Conservation (phyloP, 2,329 filamentous ascomycete genomes). For the Cryphonectria radicalis region DNA sequence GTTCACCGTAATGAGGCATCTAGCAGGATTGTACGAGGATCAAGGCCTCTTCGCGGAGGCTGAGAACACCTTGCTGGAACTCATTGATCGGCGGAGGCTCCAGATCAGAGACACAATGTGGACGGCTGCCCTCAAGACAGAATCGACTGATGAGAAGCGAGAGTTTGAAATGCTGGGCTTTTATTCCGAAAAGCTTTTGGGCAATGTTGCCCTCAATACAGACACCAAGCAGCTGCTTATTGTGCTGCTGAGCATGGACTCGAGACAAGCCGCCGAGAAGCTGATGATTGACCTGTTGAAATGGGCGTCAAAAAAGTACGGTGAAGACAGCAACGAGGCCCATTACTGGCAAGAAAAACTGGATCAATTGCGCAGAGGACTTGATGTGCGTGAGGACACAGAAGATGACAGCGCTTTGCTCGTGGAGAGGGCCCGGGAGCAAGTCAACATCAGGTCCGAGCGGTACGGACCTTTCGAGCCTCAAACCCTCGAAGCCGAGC, state of each 20-base stretch:
- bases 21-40: not conserved
- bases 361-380: not conserved
- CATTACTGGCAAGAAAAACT: not conserved
- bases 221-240: not conserved
- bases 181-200: not conserved
- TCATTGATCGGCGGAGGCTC: slow-evolving; percentile 15
- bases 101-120: not conserved
- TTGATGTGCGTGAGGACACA: not conserved
- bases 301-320: not conserved
- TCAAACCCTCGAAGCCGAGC: not conserved
- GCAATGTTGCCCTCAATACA: not conserved
- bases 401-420: not conserved
- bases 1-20: not conserved
- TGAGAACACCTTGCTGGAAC: slow-evolving; percentile 2
- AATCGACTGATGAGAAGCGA: not conserved
- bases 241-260: not conserved
- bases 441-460: not conserved
- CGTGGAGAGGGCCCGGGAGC: not conserved
- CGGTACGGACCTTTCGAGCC: not conserved
- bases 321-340: not conserved
- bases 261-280: not conserved
- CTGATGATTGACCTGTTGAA: not conserved
- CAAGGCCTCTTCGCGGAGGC: slow-evolving; percentile 1
- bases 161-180: not conserved
- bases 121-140: not conserved